Conservation (phyloP, 345 rosid genomes). For the Noccaea bulbosa region DNA sequence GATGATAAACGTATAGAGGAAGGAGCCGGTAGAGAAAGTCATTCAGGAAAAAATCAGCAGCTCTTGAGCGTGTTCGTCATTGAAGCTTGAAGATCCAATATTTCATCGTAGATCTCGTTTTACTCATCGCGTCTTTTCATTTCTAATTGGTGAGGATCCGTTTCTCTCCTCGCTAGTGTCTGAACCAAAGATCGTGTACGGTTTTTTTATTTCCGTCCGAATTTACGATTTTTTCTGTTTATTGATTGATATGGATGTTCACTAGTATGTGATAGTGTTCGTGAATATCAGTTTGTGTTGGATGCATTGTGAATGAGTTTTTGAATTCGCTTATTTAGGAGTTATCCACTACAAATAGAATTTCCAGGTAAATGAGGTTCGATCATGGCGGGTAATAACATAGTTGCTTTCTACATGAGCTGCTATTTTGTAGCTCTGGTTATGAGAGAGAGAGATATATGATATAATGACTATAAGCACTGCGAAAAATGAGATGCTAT, state of each 20-base stretch:
- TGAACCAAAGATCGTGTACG: background rate
- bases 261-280: conserved; percentile 13
- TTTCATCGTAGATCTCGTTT: conserved; percentile 21
- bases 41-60: conserved; percentile 12
- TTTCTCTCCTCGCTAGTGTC: conserved; percentile 4
- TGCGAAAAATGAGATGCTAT: background rate
- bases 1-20: conserved; percentile 11
- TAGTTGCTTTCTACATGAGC: background rate
- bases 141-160: conserved; percentile 13
- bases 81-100: conserved; percentile 6
- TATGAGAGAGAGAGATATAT: background rate
- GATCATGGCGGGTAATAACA: conserved; percentile 20
- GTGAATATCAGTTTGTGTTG: conserved; percentile 10
- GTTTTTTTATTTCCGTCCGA: background rate
- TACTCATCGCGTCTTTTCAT: conserved; percentile 3
- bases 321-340: background rate
- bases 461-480: background rate
- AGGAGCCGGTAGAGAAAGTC: conserved; percentile 15
- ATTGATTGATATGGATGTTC: conserved; percentile 14
- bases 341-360: background rate
- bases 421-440: conserved; percentile 4
- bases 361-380: background rate
- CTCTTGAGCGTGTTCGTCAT: conserved; percentile 23
- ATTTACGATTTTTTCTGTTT: background rate
- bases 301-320: background rate